These are phyloP conservation scores for Euphorbia pulcherrima DNA, from an alignment of 345 rosid species.

Conservation along the genomic window DNA sequence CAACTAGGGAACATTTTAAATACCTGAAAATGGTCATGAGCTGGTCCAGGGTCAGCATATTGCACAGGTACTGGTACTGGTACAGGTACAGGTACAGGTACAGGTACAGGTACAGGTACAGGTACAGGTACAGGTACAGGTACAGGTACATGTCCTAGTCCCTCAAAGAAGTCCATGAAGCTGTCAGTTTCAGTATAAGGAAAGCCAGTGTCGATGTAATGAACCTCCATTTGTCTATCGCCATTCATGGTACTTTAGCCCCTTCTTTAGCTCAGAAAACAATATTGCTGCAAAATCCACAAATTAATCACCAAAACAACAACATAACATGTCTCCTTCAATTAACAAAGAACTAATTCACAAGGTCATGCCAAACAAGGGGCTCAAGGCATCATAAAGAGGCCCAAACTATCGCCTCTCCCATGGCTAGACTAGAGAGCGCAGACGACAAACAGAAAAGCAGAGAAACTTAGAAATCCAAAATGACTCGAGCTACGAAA, in stretches of 20 bases:
- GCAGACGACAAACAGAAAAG: background rate
- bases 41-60: conserved; percentile 32
- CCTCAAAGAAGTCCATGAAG: conserved; percentile 63
- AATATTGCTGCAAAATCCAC: conserved; percentile 27
- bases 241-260: conserved; percentile 37
- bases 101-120: conserved; percentile 31
- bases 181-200: conserved; percentile 53
- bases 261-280: conserved; percentile 10
- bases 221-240: conserved; percentile 51
- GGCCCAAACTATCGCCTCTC: background rate
- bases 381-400: background rate
- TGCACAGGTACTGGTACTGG: conserved; percentile 35
- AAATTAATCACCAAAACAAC: background rate
- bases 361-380: background rate
- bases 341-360: background rate
- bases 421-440: conserved; percentile 1
- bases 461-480: background rate
- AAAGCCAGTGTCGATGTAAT: conserved; percentile 47
- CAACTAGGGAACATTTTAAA: background rate
- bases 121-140: conserved; percentile 36
- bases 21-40: conserved; percentile 66
- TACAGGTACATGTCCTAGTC: conserved; percentile 37
- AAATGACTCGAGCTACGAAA: background rate
- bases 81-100: conserved; percentile 31
- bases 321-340: background rate